These are phyloP conservation scores for Colletotrichum sublineola DNA, from an alignment of 2,329 filamentous ascomycete species.

Conservation along the genomic window DNA sequence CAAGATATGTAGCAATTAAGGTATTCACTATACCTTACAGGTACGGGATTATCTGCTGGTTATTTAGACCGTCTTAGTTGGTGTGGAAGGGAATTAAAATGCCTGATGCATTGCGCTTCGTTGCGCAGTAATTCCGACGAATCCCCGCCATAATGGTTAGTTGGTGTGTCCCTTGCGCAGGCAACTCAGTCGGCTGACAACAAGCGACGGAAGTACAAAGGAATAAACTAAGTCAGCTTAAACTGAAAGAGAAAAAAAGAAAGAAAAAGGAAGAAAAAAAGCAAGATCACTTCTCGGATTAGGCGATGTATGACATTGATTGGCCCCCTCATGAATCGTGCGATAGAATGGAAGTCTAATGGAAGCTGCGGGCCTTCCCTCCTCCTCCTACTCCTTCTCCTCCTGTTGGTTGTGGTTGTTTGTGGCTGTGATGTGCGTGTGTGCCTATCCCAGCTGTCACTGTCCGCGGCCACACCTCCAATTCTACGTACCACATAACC, in stretches of 20 bases:
- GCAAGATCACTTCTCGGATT: not conserved
- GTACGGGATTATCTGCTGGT: conserved; percentile 2
- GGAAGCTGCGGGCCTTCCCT: conserved; percentile 31
- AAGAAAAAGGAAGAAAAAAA: too few species aligned
- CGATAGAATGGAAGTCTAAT: conserved; percentile 35
- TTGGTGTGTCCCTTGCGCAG: not conserved
- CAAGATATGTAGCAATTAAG: conserved; percentile 3
- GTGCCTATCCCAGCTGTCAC: conserved; percentile 3
- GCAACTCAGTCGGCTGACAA: not conserved
- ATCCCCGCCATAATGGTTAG: not conserved
- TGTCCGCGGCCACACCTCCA: not conserved
- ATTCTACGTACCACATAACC: not conserved
- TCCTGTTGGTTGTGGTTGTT: not conserved
- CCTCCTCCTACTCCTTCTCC: not conserved
- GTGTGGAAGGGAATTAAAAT: not conserved
- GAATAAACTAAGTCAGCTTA: not conserved
- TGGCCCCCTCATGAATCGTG: conserved; percentile 39
- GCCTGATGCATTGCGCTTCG: not conserved
- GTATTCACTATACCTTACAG: not conserved
- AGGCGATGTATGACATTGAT: conserved; percentile 35
- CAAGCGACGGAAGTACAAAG: not conserved
- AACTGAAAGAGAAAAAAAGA: not conserved
- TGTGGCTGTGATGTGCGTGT: not conserved
- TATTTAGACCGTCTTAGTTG: not conserved
- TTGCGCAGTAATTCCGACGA: not conserved